Base-by-base conservation (phyloP, 306 rosid genomes). In the Malus sylvestris region DNA sequence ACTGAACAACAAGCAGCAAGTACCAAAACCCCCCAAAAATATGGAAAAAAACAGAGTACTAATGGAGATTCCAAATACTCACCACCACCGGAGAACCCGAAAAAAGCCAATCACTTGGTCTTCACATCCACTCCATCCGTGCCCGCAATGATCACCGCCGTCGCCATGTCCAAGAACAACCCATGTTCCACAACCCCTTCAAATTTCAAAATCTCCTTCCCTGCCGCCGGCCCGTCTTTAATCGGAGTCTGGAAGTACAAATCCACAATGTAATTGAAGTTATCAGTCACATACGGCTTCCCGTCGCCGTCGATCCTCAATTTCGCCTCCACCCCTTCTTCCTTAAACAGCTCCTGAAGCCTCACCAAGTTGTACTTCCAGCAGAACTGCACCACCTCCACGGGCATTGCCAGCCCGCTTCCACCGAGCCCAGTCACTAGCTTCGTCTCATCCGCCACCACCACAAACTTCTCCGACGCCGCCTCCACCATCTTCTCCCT, bases 181-280 rank as follows among this genome's bases (percentile, higher is more conserved):
- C 97, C 97, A 78, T 92, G 97, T 68, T 92, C 97, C 46, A 92
- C 97, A 0, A 92, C 97, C 1, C 97, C 97, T 75, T 92, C 93
- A 1, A 92, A 75, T 2, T 85, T 77, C 1, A 91, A 90, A 32
- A 92, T 92, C 82, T 90, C 97, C 67, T 82, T 76, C 8, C 96
- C 97, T 0, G 97, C 97, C 0, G 88, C 96, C 27, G 74, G 19
- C 0, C 85, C 85, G 59, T 92, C 97, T 22, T 20, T 80, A 1
- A 90, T 92, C 0, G 96, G 96, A 23, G 88, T 90, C 83, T 87
- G 85, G 82, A 89, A 91, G 72, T 90, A 92, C 88, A 92, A 87
- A 69, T 92, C 97, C 1, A 92, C 97, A 1, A 92, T 90, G 75
- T 90, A 92, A 38, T 92, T 92, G 12, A 85, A 90, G 60, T 92